Percentiles rank a stretch among this genome's conserved stretches.
Evolutionary conservation across 2,329 filamentous ascomycete genomes (phyloP).

Genomic region (Ceratocystis cacaofunesta): DNA sequence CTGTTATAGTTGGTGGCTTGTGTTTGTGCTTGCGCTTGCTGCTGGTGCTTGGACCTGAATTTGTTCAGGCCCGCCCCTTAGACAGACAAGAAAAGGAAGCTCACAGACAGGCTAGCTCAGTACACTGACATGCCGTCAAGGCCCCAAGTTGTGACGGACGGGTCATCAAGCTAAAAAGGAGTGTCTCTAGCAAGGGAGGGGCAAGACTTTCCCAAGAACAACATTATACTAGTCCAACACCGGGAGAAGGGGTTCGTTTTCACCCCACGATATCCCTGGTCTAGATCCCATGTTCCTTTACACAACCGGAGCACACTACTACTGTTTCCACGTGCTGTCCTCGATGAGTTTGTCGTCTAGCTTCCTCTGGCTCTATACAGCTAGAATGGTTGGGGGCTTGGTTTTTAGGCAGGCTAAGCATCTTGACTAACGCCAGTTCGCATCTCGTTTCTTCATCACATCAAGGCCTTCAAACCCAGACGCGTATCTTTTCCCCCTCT

Average conservation of each 20-base stretch:
- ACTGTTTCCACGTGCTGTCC: neutral
- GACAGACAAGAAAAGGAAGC: constrained; percentile 1
- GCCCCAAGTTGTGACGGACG: neutral
- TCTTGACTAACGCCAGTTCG: neutral
- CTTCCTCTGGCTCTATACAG: neutral
- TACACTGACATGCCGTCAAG: constrained; percentile 7
- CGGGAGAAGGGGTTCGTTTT: neutral
- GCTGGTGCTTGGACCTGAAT: neutral
- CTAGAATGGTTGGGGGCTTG: neutral
- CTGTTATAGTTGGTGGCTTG: neutral
- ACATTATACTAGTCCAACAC: neutral
- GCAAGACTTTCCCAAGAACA: too few relatives aligned
- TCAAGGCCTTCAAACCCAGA: neutral
- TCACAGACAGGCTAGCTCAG: constrained; percentile 6
- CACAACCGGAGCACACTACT: neutral
- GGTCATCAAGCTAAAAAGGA: neutral
- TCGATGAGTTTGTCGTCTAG: neutral
- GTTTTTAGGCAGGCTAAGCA: neutral
- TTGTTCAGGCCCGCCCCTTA: neutral
- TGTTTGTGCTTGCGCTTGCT: neutral
- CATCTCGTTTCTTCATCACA: neutral
- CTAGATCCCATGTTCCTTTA: neutral
- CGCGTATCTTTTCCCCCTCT: neutral
- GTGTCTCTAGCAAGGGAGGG: neutral
- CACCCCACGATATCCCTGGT: neutral